These are phyloP conservation scores for Nicotiana benthamiana DNA, from an alignment of 257 asterid genomes.

Conservation along the genomic window DNA sequence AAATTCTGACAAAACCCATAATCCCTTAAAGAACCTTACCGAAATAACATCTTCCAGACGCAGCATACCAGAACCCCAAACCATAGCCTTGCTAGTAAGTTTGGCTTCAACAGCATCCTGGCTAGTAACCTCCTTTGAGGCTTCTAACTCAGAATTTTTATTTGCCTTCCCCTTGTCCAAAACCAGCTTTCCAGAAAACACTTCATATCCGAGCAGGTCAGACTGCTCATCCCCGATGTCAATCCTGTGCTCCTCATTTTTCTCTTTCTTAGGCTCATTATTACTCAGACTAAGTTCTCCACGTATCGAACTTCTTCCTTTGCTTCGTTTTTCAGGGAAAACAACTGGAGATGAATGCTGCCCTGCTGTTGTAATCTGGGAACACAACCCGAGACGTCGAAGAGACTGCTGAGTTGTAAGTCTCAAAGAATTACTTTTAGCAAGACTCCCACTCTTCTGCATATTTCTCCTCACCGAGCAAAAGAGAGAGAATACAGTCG, in stretches of 20 bases:
- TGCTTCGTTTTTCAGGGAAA: constrained; percentile 80
- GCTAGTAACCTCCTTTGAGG: constrained; percentile 39
- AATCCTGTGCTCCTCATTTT: constrained; percentile 65
- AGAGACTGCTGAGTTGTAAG: constrained; percentile 74
- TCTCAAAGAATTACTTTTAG: constrained; percentile 68
- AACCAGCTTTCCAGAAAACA: constrained; percentile 66
- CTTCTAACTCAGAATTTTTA: constrained; percentile 41
- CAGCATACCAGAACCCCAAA: constrained; percentile 73
- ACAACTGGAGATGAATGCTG: constrained; percentile 89
- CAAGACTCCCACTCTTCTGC: constrained; percentile 68
- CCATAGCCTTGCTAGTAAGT: constrained; percentile 83
- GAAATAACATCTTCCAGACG: constrained; percentile 71
- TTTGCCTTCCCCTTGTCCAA: constrained; percentile 44
- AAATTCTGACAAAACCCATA: constrained; percentile 4
- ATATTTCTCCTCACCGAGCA: constrained; percentile 23
- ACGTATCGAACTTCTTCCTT: constrained; percentile 43
- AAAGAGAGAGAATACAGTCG: constrained; percentile 4
- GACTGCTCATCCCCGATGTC: constrained; percentile 91
- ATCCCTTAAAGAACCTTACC: constrained; percentile 35
- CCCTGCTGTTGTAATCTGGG: constrained; percentile 63
- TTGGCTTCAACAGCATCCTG: constrained; percentile 66
- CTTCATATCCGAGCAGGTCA: constrained; percentile 81
- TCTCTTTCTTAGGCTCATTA: constrained; percentile 42
- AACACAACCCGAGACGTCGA: constrained; percentile 81
- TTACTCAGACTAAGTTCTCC: constrained; percentile 30